Percentiles rank a stretch among this genome's conserved stretches.
Conservation (phyloP, 2,329 filamentous ascomycete genomes). For the Aspergillus transmontanensis region DNA sequence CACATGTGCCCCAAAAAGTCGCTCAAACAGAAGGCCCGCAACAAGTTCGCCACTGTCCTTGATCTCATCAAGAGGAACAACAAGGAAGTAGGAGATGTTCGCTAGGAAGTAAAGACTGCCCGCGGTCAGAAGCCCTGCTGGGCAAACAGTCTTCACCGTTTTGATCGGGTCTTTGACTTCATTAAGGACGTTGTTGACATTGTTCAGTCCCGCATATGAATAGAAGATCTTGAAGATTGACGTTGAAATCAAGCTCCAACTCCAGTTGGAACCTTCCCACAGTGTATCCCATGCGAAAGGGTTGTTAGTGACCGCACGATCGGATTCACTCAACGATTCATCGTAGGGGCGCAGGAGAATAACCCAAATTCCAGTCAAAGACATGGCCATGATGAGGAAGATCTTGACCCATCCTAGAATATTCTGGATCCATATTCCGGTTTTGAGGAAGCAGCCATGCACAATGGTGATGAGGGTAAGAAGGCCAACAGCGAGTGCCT, state of each 20-base stretch:
- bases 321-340: constrained; percentile 6
- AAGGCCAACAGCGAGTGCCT: constrained; percentile 59
- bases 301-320: not conserved
- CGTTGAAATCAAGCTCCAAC: constrained; percentile 67
- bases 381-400: constrained; percentile 62
- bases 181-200: constrained; percentile 71
- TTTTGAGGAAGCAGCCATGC: constrained; percentile 60
- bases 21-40: constrained; percentile 68
- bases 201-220: constrained; percentile 67
- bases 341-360: constrained; percentile 50
- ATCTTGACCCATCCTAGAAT: constrained; percentile 66
- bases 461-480: constrained; percentile 60
- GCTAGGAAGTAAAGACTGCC: constrained; percentile 68
- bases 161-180: constrained; percentile 69
- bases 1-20: constrained; percentile 61
- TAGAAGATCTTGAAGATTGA: constrained; percentile 67
- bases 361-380: constrained; percentile 62
- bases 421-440: constrained; percentile 64
- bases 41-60: constrained; percentile 68
- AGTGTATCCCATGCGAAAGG: constrained; percentile 53
- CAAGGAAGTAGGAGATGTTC: constrained; percentile 65
- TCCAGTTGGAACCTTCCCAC: constrained; percentile 69
- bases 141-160: constrained; percentile 65
- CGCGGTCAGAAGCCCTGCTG: constrained; percentile 62
- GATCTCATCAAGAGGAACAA: constrained; percentile 69